These are phyloP conservation scores for Backusella macrospora DNA, from an alignment of 192 early-diverging fungal species.

Conservation along the genomic window DNA sequence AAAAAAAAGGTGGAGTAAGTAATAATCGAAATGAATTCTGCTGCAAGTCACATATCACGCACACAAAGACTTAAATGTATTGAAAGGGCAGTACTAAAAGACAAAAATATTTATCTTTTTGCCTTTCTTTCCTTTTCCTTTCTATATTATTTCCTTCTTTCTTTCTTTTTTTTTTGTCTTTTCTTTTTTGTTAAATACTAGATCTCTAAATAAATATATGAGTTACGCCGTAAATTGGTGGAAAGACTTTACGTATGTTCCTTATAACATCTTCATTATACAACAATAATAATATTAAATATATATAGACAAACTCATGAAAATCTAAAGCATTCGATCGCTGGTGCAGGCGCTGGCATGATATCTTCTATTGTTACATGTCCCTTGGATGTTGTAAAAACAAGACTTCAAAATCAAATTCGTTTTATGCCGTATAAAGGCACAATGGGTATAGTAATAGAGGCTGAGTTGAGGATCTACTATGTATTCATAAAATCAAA, in stretches of 20 bases:
- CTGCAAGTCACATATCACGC: background rate
- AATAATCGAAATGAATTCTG: too few relatives aligned
- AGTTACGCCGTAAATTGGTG: conserved; percentile 31
- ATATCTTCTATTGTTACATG: conserved; percentile 84
- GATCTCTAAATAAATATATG: conserved; percentile 15
- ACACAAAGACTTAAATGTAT: background rate
- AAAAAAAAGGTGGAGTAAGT: too few relatives aligned
- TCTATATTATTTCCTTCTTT: background rate
- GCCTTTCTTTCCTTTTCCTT: background rate
- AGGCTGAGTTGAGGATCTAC: background rate
- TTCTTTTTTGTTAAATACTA: conserved; percentile 2
- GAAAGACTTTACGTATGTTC: conserved; percentile 29
- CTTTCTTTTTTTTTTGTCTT: background rate
- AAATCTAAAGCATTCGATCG: conserved; percentile 74
- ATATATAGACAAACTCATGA: conserved; percentile 43
- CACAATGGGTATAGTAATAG: conserved; percentile 45
- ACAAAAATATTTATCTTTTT: too few relatives aligned
- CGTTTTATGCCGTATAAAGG: conserved; percentile 53
- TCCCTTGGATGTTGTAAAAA: conserved; percentile 95
- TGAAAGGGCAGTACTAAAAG: too few relatives aligned
- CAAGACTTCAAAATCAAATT: conserved; percentile 89
- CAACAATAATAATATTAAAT: background rate
- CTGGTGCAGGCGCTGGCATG: conserved; percentile 82
- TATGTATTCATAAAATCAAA: background rate
- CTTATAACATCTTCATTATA: background rate